Percentiles rank a stretch among this genome's conserved stretches.
phyloP scores from a whole-genome alignment of 23 red algal species.

The Gracilaria domingensis region DNA sequence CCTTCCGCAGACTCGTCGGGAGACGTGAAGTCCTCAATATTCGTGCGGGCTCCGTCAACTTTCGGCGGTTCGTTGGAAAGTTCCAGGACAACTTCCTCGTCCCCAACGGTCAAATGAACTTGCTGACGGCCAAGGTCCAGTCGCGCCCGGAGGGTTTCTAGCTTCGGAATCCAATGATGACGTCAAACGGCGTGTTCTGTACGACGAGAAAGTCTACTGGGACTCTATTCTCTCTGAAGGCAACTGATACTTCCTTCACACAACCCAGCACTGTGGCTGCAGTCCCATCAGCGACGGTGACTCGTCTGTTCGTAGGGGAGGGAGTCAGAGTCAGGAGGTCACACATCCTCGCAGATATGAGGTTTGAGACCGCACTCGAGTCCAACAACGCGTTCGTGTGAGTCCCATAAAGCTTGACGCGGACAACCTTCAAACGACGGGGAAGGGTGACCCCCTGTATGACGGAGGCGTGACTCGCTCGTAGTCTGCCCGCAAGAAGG shows the following conservation, averaged over 20 bases:
- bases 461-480: background rate
- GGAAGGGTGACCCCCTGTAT: background rate
- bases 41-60: background rate
- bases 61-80: background rate
- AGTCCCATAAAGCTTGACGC: background rate
- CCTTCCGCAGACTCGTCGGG: background rate
- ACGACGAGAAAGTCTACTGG: conserved; percentile 8
- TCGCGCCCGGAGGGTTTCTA: background rate
- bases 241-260: background rate
- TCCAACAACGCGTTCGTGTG: background rate
- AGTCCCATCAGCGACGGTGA: background rate
- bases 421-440: background rate
- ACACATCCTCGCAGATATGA: background rate
- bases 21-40: conserved; percentile 11
- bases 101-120: background rate
- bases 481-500: background rate
- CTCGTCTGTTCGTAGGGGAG: background rate
- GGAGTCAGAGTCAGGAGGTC: background rate
- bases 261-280: background rate
- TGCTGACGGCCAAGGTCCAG: background rate
- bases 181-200: background rate
- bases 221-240: background rate
- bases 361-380: conserved; percentile 14
- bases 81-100: background rate
- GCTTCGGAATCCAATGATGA: background rate